These are phyloP conservation scores for Penicillium fuscoglaucum DNA, from an alignment of 2,329 filamentous ascomycete species.

Conservation along the genomic window DNA sequence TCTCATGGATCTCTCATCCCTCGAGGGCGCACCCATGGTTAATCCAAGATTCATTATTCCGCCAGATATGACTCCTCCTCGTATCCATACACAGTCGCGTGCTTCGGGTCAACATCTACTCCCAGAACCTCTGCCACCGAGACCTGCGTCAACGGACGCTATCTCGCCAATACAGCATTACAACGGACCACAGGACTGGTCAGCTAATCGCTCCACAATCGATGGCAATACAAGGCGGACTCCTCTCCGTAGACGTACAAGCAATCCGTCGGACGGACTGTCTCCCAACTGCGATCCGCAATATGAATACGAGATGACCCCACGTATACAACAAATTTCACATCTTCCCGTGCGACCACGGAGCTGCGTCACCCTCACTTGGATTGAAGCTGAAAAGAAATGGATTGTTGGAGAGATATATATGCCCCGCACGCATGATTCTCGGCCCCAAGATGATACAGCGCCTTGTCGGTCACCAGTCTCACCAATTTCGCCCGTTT, in stretches of 20 bases:
- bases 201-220: not conserved
- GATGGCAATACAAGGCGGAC: not conserved
- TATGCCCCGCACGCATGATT: not conserved
- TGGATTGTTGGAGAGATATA: slow-evolving; percentile 27
- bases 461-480: not conserved
- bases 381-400: slow-evolving; percentile 32
- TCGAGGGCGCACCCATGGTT: slow-evolving; percentile 37
- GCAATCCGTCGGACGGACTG: not conserved
- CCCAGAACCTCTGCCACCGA: slow-evolving; percentile 20
- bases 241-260: not conserved
- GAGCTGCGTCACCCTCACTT: slow-evolving; percentile 25
- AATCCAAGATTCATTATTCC: slow-evolving; percentile 21
- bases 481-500: slow-evolving; percentile 6
- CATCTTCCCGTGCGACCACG: slow-evolving; percentile 5
- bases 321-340: not conserved
- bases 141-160: slow-evolving; percentile 7
- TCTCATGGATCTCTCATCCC: slow-evolving; percentile 38
- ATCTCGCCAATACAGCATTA: not conserved
- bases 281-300: not conserved
- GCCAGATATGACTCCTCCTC: not conserved
- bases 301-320: not conserved
- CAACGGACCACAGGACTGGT: not conserved
- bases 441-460: not conserved
- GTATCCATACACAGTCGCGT: slow-evolving; percentile 6
- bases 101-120: slow-evolving; percentile 16